Evolutionary conservation across 805 yeast species (phyloP), one percentile per base, ranked within the genome.

Genomic region (Kuraishia hungarica): DNA sequence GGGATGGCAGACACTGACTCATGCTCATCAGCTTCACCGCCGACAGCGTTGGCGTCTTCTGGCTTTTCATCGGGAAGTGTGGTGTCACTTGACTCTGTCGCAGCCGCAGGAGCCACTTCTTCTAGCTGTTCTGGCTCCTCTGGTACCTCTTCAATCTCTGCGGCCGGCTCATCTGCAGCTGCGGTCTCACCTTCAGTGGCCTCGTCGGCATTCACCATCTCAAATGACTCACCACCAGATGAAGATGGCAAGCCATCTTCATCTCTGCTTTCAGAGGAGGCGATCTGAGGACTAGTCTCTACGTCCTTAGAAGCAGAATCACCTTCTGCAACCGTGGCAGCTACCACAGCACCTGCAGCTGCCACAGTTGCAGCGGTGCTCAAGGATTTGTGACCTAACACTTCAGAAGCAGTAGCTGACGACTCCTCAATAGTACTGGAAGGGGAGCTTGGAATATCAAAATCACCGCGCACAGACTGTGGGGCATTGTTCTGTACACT

Each of bases 401-500:
- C 58, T 5, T 51, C 53, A 2, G 57, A 28, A 13, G 68, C 64
- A 24, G 66, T 64, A 39, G 68, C 62, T 20, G 63, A 60, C 15
- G 66, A 71, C 57, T 62, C 71, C 39, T 59, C 69, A 48, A 67
- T 63, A 1, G 72, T 68, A 1, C 70, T 64, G 10, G 69, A 57
- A 48, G 68, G 75, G 4, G 78, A 73, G n/a, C 50, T 24, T 17
- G 39, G 39, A 19, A 66, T 66, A 57, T 80, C 83, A 17, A 76
- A 68, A 58, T 84, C 97, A 59, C 88, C 96, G 57, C 97, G 83
- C 7, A 90, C 96, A 22, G 96, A 88, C 69, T 83, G 81, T 0
- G 97, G 92, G 1, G 97, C 90, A 67, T 93, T 91, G 71, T 92
- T 92, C 62, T 87, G 93, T 39, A 91, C 96, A 50, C 96, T 88